Conservation (phyloP, 306 rosid species). For the Castanea mollissima region DNA sequence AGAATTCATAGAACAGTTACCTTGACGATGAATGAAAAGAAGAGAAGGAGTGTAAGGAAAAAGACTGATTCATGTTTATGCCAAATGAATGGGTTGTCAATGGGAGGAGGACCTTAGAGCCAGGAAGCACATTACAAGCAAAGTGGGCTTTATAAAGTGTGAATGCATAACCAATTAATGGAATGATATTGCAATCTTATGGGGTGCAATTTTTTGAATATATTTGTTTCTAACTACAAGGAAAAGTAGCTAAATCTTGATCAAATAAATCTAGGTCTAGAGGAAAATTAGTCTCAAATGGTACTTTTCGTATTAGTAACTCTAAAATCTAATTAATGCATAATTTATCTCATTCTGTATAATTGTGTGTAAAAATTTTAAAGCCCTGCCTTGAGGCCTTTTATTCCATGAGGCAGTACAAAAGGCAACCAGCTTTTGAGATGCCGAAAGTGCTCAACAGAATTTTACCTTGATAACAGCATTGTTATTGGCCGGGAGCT, state of each 20-base stretch:
- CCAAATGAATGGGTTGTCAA: not conserved
- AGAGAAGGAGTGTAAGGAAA: not conserved
- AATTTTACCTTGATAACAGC: conserved; percentile 77
- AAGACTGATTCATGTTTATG: not conserved
- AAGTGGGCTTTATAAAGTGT: not conserved
- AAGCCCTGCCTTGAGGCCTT: conserved; percentile 8
- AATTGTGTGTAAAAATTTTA: conserved; percentile 2
- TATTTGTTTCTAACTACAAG: not conserved
- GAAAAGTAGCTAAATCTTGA: conserved; percentile 1
- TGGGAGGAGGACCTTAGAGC: not conserved
- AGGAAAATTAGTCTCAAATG: not conserved
- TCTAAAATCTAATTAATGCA: conserved; percentile 10
- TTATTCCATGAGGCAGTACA: not conserved
- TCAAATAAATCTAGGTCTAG: not conserved
- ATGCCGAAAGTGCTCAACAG: conserved; percentile 13
- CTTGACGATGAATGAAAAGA: not conserved
- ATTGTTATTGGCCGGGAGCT: conserved; percentile 46
- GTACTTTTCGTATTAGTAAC: conserved; percentile 12
- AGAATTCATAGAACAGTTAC: not conserved
- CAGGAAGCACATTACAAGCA: conserved; percentile 2
- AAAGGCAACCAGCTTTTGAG: conserved; percentile 8
- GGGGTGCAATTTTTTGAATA: conserved; percentile 5
- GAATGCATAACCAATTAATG: not conserved
- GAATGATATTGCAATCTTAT: not conserved
- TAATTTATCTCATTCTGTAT: not conserved